A percentile compares a stretch with the other conserved stretches of the same genome.
These are phyloP conservation scores for Solanum medicagineum DNA, from an alignment of 257 asterid species.

Conservation along the genomic window DNA sequence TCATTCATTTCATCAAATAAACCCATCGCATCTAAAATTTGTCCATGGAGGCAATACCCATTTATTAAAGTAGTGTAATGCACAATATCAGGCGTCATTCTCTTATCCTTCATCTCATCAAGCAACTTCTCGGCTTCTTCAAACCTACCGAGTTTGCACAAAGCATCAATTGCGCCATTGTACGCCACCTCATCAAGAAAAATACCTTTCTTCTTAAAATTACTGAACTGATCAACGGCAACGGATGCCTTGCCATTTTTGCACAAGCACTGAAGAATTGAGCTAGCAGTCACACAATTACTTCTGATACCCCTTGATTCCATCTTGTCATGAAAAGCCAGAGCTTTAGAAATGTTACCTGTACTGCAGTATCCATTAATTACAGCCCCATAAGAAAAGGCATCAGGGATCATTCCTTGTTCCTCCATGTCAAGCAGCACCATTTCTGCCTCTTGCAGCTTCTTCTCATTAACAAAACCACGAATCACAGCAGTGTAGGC, in stretches of 20 bases:
- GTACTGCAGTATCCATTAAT: constrained; percentile 51
- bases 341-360: constrained; percentile 43
- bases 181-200: constrained; percentile 49
- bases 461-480: constrained; percentile 50
- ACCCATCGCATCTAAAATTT: constrained; percentile 33
- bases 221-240: constrained; percentile 36
- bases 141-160: constrained; percentile 48
- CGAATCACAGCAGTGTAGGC: constrained; percentile 42
- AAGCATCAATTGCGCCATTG: constrained; percentile 55
- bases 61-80: constrained; percentile 73
- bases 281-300: constrained; percentile 42
- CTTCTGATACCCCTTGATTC: constrained; percentile 39
- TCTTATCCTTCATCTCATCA: constrained; percentile 59
- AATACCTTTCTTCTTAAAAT: constrained; percentile 33
- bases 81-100: constrained; percentile 39
- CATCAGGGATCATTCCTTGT: constrained; percentile 34
- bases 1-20: constrained; percentile 47
- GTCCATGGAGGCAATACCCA: constrained; percentile 46
- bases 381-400: constrained; percentile 28
- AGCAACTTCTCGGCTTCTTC: constrained; percentile 49
- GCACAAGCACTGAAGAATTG: constrained; percentile 69
- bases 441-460: constrained; percentile 35
- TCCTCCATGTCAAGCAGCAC: constrained; percentile 46
- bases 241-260: constrained; percentile 32
- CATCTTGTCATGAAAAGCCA: constrained; percentile 44